A percentile compares a stretch with the other conserved stretches of the same genome.
phyloP scores from a whole-genome alignment of 139 green algal genomes.

The Chlorella sp. region DNA sequence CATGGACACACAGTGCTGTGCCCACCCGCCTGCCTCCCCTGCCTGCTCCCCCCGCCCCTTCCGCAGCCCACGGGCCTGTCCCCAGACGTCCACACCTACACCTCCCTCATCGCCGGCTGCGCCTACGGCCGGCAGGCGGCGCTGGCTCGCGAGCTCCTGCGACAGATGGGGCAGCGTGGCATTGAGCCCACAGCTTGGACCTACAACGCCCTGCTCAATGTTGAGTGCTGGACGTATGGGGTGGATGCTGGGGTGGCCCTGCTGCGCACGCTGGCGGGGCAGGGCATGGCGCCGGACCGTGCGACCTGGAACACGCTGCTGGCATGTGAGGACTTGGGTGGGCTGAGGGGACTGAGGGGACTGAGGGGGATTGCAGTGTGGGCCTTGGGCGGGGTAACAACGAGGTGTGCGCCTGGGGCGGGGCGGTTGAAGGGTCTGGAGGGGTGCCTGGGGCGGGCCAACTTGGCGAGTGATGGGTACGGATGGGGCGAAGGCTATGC shows the following conservation, averaged over 20 bases:
- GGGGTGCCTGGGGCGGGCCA: background rate
- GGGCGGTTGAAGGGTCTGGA: too few species aligned
- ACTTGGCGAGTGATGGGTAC: background rate
- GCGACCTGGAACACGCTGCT: constrained; percentile 38
- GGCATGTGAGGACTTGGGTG: background rate
- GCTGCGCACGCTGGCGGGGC: background rate
- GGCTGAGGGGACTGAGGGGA: background rate
- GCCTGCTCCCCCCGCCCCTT: background rate
- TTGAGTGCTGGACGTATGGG: constrained; percentile 13
- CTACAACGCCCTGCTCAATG: constrained; percentile 48
- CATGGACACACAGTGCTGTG: background rate
- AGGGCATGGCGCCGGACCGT: constrained; percentile 6
- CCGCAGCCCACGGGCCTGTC: constrained; percentile 26
- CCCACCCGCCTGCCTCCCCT: background rate
- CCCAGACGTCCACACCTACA: constrained; percentile 59
- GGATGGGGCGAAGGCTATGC: background rate
- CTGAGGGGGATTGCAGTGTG: too few species aligned
- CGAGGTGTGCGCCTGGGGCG: background rate
- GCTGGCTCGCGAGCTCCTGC: constrained; percentile 37
- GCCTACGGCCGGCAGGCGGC: constrained; percentile 13
- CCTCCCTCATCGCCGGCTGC: constrained; percentile 52
- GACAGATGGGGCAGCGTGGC: constrained; percentile 37
- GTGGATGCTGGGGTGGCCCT: background rate
- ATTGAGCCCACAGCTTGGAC: constrained; percentile 34
- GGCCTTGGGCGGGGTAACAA: background rate